phyloP scores from a whole-genome alignment of 495 filamentous ascomycete genomes.

The Xylaria palmicola region DNA sequence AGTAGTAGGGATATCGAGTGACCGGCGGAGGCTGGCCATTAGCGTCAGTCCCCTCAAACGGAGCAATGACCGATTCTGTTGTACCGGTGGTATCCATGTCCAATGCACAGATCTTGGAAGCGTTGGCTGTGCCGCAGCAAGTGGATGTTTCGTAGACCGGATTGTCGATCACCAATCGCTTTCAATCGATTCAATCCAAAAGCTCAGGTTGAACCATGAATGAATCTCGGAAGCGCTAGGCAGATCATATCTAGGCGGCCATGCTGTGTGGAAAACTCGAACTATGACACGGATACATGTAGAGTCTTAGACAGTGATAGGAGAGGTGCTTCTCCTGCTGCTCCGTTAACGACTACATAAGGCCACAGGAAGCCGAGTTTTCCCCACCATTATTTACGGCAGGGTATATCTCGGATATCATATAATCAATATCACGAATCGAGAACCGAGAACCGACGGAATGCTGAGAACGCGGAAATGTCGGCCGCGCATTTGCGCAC shows the following conservation, averaged over 20 bases:
- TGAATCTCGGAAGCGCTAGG: neutral
- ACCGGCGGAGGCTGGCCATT: neutral
- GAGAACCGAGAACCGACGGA: no score
- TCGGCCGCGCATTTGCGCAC: neutral
- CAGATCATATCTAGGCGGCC: no score
- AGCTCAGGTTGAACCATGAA: no score
- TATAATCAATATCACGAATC: no score
- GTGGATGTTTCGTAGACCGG: neutral
- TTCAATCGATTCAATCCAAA: neutral
- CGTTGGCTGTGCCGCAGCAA: conserved; percentile 2
- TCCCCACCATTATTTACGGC: no score
- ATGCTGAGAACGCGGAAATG: neutral
- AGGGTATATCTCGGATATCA: no score
- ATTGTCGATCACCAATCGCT: neutral
- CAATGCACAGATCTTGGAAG: neutral
- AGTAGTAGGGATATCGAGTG: neutral
- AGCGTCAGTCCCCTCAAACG: neutral
- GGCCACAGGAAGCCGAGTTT: no score
- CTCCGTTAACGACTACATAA: neutral
- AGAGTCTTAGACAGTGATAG: no score
- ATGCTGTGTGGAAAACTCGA: no score
- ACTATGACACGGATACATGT: no score
- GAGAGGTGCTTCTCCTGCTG: neutral
- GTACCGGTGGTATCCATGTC: neutral
- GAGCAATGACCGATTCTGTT: neutral